Evolutionary conservation across 2,329 filamentous ascomycete species (phyloP), one percentile per base, ranked within the genome.

Genomic region (Colletotrichum plurivorum): DNA sequence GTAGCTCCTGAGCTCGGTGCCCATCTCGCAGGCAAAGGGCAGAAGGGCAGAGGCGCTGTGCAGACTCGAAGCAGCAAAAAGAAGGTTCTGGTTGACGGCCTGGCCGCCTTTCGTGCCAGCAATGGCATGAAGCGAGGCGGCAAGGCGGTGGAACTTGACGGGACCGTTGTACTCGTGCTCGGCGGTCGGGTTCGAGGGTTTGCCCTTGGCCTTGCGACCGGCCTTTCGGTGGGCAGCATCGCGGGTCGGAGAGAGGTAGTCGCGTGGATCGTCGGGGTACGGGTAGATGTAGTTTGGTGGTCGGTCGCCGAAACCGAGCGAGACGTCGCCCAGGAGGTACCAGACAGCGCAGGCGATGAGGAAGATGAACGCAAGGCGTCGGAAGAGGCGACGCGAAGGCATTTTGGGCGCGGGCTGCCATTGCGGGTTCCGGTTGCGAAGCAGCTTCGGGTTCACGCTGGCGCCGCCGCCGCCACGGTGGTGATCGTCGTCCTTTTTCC

Each of bases 1-100:
- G 71, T 90, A 87, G 75, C 90, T 97, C 67, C 87, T 84, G 64
- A 88, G 85, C 78, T 90, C 87, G 22, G 79, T 79, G 7, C 90
- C 91, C 95, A 98, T 98, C 74, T 93, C 89, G 79, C 96, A 98
- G 6, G 95, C 94, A 76, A 97, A 84, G 0, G 94, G 94, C 39
- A 97, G 82, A 61, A 98, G 78, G 39, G 88, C 87, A 0, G 93
- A 87, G 16, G 90, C 89, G 76, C 93, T 96, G 77, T 88, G 88
- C 58, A 97, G 80, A 70, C 87, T 94, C 0, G 93, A 91, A 4
- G 93, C 90, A 5, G 91, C 92, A 77, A 97, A 97, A 3, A 98
- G 79, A 16, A 97, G 87, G 75, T 94, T 94, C 58, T 87, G 87
- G 75, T 93, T 93, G 45, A 81, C 76, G 39, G 77, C 71, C 61